Base-by-base conservation (phyloP, 1,284 basidiomycete species). In the Agaricales sp. region DNA sequence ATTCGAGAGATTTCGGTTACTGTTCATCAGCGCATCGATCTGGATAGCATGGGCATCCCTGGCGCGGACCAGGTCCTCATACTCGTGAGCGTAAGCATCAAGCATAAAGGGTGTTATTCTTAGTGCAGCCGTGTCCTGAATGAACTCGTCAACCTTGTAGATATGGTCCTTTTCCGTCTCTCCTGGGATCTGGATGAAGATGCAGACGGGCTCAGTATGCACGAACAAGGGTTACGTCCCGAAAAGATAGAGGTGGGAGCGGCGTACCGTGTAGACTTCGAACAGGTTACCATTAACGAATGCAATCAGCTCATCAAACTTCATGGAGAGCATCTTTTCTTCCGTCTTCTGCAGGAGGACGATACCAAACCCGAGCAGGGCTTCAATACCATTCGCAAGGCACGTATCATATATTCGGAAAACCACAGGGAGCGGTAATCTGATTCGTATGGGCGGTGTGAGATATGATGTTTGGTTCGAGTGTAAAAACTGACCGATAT, bases 351-450 rank as follows among this genome's bases (percentile, higher is more conserved):
- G 80, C 50, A 99, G 71, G 3, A 99, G 72, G 13, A 83, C 84
- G 18, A 98, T 73, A 50, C 92, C 90, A 69, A 99, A 99, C 4
- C 93, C 83, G 66, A 99, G 98, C 46, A 98, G 86, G 0, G 95
- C 91, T 64, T 99, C 95, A 51, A 98, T 91, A 2, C 95, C 95
- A 61, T 89, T 97, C 1, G 96, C 96, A 52, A 99, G 82, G 50
- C 93, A 91, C 59, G 87, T 88, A 63, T 95, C 92, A 60, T 94
- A 89, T 65, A 99, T 93, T 58, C 95, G 82, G 60, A 92, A 96
- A 2, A 98, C 95, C 38, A 98, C 78, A 8, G 93, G 86, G 47
- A 97, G 71, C 0, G 95, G 95, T 62, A 97, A 97, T n/a, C 95
- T 93, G 59, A 45, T 37, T 37, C n/a, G n/a, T n/a, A 35, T 14